Conservation (phyloP, 179 eudicot genomes). For the Patellifolia procumbens region DNA sequence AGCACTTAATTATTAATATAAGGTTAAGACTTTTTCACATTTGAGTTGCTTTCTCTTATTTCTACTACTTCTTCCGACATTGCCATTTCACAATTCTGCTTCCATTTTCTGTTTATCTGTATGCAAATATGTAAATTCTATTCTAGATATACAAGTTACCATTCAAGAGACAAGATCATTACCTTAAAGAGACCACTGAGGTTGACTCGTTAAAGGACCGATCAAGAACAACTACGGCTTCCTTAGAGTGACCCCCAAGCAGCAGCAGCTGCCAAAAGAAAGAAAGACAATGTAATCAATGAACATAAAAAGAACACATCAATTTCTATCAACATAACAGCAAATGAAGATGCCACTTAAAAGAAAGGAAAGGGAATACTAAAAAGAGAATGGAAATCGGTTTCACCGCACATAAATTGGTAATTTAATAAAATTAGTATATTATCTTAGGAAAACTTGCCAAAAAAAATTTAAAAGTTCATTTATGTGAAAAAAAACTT, state of each 20-base stretch:
- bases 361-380: neutral
- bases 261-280: constrained; percentile 59
- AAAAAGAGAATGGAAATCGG: neutral
- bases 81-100: neutral
- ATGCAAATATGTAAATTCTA: neutral
- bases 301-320: neutral
- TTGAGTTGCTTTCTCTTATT: neutral
- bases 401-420: neutral
- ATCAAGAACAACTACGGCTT: constrained; percentile 67
- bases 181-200: constrained; percentile 60
- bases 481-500: too few relatives aligned
- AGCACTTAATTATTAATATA: too few relatives aligned
- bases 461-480: too few relatives aligned
- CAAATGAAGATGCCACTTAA: neutral
- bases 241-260: constrained; percentile 58
- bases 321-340: constrained; percentile 3
- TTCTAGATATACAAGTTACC: neutral
- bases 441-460: too few relatives aligned
- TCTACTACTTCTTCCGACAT: neutral
- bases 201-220: constrained; percentile 43
- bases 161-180: constrained; percentile 24
- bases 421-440: too few relatives aligned
- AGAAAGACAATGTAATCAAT: neutral
- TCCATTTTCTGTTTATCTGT: neutral
- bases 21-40: too few relatives aligned